phyloP scores from a whole-genome alignment of 768 basidiomycete species.

The Pisolithus sp. region DNA sequence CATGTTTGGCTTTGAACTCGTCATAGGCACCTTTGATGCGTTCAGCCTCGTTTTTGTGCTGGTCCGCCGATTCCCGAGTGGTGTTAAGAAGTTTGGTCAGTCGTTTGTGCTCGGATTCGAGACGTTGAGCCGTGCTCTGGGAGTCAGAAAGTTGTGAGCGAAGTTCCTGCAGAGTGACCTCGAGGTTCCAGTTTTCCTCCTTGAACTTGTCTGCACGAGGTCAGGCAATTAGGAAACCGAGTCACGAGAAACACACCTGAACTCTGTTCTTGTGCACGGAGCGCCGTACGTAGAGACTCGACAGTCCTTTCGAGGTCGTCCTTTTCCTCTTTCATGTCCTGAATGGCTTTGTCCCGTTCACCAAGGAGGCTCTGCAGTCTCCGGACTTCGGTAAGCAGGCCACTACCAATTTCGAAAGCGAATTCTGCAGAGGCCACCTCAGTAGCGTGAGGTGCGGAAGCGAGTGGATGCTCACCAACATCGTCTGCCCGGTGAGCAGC shows the following conservation, averaged over 20 bases:
- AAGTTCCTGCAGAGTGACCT: slow-evolving; percentile 86
- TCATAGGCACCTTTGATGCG: slow-evolving; percentile 56
- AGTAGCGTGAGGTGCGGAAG: slow-evolving; percentile 9
- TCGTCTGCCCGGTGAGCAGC: slow-evolving; percentile 87
- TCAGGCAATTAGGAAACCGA: neutral
- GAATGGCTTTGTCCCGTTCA: slow-evolving; percentile 89
- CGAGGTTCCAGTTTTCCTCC: slow-evolving; percentile 99
- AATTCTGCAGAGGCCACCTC: slow-evolving; percentile 59
- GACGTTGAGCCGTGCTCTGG: slow-evolving; percentile 56
- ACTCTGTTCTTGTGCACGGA: slow-evolving; percentile 76
- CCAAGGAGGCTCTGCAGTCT: slow-evolving; percentile 84
- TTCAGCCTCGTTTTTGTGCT: slow-evolving; percentile 82
- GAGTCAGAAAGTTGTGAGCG: slow-evolving; percentile 62
- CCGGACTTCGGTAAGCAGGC: slow-evolving; percentile 84
- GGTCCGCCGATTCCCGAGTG: slow-evolving; percentile 70
- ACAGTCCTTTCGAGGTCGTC: slow-evolving; percentile 79
- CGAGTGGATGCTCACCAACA: slow-evolving; percentile 55
- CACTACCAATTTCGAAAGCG: slow-evolving; percentile 95
- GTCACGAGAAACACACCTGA: slow-evolving; percentile 45
- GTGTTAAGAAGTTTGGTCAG: slow-evolving; percentile 67
- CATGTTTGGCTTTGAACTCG: slow-evolving; percentile 84
- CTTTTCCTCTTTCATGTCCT: slow-evolving; percentile 88
- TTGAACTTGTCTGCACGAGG: slow-evolving; percentile 75
- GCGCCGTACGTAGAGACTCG: slow-evolving; percentile 64
- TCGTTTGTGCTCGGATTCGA: slow-evolving; percentile 80